phyloP scores from a whole-genome alignment of 2,329 filamentous ascomycete genomes.

The Apiospora phragmitis region DNA sequence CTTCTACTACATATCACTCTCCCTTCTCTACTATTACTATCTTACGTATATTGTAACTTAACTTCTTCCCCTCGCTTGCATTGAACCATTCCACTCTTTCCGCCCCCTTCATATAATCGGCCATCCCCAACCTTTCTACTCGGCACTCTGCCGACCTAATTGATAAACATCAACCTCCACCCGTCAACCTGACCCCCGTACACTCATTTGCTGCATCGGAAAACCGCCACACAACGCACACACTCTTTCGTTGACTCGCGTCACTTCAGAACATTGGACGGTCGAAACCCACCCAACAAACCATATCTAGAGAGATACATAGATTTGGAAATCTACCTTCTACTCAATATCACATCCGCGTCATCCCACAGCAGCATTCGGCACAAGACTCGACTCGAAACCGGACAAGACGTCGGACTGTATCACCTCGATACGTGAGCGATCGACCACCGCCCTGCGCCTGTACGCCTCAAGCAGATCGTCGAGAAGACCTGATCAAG shows the following conservation, averaged over 20 bases:
- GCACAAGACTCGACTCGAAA: neutral
- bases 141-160: neutral
- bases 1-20: neutral
- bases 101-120: neutral
- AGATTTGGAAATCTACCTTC: neutral
- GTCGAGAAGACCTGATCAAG: neutral
- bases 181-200: neutral
- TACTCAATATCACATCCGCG: neutral
- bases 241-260: conserved; percentile 7
- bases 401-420: conserved; percentile 5
- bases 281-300: neutral
- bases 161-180: neutral
- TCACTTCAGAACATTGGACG: neutral
- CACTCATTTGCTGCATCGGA: neutral
- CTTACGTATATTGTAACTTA: conserved; percentile 3
- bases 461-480: neutral
- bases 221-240: neutral
- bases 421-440: neutral
- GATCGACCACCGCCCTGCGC: neutral
- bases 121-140: neutral
- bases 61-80: neutral
- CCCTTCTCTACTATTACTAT: neutral
- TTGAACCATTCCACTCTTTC: conserved; percentile 3
- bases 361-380: neutral
- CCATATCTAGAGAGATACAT: neutral